Evolutionary conservation across 768 basidiomycete species (phyloP).

Genomic region (Boletellus ananas): DNA sequence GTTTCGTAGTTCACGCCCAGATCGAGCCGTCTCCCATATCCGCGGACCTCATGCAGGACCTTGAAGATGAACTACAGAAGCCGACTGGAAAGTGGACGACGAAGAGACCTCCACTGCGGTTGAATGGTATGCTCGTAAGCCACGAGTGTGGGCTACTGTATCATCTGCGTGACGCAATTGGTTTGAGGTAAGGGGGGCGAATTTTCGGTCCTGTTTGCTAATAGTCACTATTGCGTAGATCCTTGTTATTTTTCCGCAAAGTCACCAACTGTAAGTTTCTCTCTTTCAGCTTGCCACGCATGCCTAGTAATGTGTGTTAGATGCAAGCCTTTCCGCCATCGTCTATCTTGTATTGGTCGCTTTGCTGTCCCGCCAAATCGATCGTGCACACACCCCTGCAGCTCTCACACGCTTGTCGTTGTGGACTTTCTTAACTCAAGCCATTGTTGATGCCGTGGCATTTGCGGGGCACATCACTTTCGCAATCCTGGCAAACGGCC

Average conservation of each 20-base stretch:
- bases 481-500: slow-evolving; percentile 79
- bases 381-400: slow-evolving; percentile 71
- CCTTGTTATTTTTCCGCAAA: slow-evolving; percentile 68
- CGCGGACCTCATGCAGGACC: slow-evolving; percentile 54
- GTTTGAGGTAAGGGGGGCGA: slow-evolving; percentile 54
- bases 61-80: slow-evolving; percentile 69
- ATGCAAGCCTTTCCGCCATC: slow-evolving; percentile 68
- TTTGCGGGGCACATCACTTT: slow-evolving; percentile 90
- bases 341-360: slow-evolving; percentile 63
- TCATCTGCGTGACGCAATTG: slow-evolving; percentile 60
- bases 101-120: slow-evolving; percentile 48
- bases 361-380: slow-evolving; percentile 71
- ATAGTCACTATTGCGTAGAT: slow-evolving; percentile 31
- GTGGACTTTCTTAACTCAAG: slow-evolving; percentile 79
- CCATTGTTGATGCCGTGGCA: slow-evolving; percentile 74
- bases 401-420: slow-evolving; percentile 75
- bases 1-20: slow-evolving; percentile 65
- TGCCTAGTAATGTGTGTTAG: slow-evolving; percentile 35
- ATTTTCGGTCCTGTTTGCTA: background rate
- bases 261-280: slow-evolving; percentile 55
- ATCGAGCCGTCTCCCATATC: slow-evolving; percentile 54
- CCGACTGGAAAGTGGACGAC: slow-evolving; percentile 71
- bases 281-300: background rate
- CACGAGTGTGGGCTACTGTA: slow-evolving; percentile 76
- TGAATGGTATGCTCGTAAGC: slow-evolving; percentile 70